phyloP scores from a whole-genome alignment of 805 yeast species.

The Teunomyces aglyptinius region DNA sequence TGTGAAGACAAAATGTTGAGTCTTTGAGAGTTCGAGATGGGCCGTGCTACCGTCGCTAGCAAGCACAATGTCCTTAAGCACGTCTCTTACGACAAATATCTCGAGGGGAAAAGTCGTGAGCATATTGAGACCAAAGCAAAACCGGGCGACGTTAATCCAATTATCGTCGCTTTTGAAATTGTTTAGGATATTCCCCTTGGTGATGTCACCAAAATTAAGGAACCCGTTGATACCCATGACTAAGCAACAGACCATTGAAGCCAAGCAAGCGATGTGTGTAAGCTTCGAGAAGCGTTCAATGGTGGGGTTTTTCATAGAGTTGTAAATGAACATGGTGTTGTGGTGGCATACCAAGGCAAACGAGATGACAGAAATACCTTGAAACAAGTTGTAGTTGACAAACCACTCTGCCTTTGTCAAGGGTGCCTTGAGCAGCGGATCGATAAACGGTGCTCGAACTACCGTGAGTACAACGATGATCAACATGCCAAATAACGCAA shows the following conservation, averaged over 20 bases:
- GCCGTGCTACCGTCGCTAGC: conserved; percentile 26
- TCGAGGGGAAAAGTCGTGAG: conserved; percentile 89
- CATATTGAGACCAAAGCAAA: conserved; percentile 92
- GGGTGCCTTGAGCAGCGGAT: conserved; percentile 46
- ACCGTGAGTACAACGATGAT: conserved; percentile 74
- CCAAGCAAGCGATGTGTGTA: conserved; percentile 80
- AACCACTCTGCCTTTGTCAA: conserved; percentile 48
- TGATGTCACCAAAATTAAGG: conserved; percentile 67
- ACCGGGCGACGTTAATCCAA: conserved; percentile 80
- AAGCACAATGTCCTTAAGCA: conserved; percentile 60
- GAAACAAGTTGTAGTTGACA: conserved; percentile 66
- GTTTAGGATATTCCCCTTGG: conserved; percentile 85
- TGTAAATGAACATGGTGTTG: conserved; percentile 85
- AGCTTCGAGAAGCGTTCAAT: conserved; percentile 69
- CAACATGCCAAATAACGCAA: conserved; percentile 83
- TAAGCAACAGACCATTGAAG: conserved; percentile 77
- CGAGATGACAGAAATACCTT: conserved; percentile 90
- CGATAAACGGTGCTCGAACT: conserved; percentile 65
- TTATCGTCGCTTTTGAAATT: conserved; percentile 77
- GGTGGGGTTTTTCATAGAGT: conserved; percentile 76
- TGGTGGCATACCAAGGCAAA: conserved; percentile 96
- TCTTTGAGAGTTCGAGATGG: conserved; percentile 41
- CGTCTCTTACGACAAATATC: conserved; percentile 86
- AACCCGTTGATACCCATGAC: conserved; percentile 79
- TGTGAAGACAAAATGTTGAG: conserved; percentile 63